phyloP scores from a whole-genome alignment of 805 yeast genomes.

The Kuraishia floccosa region DNA sequence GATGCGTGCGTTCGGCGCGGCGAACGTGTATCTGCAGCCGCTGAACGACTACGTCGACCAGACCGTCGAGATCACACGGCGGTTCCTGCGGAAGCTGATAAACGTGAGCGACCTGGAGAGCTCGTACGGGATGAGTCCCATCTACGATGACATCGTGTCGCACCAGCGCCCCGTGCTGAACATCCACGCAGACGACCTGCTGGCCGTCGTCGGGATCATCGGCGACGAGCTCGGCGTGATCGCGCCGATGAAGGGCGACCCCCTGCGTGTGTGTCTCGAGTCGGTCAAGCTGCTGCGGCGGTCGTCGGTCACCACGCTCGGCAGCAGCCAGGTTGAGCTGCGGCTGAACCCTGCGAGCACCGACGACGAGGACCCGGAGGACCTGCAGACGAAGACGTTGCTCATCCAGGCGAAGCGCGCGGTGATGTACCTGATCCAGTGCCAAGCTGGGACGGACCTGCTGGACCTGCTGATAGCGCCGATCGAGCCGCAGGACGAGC shows the following conservation, averaged over 20 bases:
- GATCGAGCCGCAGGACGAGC: constrained; percentile 61
- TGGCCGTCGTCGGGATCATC: constrained; percentile 28
- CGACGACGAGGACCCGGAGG: constrained; percentile 26
- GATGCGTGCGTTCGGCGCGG: constrained; percentile 52
- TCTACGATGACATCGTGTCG: constrained; percentile 52
- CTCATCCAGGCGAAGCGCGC: constrained; percentile 75
- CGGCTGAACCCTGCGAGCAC: neutral
- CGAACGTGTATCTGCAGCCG: constrained; percentile 66
- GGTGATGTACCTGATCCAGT: constrained; percentile 69
- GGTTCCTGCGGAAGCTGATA: constrained; percentile 34
- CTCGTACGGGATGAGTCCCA: constrained; percentile 45
- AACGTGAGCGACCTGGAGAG: constrained; percentile 45
- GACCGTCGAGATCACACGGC: constrained; percentile 33
- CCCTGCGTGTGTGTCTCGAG: constrained; percentile 14
- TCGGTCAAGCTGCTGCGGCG: neutral
- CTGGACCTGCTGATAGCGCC: constrained; percentile 60
- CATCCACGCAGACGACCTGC: constrained; percentile 32
- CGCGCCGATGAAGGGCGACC: constrained; percentile 37
- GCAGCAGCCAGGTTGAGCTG: neutral
- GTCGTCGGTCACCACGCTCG: neutral
- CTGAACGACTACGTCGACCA: constrained; percentile 59
- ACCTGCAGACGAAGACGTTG: constrained; percentile 46
- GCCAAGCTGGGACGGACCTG: constrained; percentile 62
- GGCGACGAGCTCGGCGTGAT: constrained; percentile 27
- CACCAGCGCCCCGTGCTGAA: constrained; percentile 32